phyloP scores from a whole-genome alignment of 1,284 basidiomycete genomes.

The Melampsora americana region DNA sequence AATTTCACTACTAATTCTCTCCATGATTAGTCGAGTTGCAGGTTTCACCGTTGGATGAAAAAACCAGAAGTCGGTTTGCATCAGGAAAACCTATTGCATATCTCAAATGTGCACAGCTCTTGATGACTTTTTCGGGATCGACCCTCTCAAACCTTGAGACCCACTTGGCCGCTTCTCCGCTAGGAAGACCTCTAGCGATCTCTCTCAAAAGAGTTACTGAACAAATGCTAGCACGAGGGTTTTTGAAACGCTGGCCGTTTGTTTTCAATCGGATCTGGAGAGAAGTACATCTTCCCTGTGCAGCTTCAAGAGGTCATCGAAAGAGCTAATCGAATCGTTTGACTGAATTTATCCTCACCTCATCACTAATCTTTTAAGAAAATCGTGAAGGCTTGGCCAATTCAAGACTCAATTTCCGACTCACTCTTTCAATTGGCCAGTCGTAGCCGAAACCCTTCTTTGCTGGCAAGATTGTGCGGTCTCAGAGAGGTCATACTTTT shows the following conservation, averaged over 20 bases:
- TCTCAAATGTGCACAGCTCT: not conserved
- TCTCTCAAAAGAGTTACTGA: not conserved
- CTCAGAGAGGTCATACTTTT: not conserved
- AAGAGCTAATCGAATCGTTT: not conserved
- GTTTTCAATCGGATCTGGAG: constrained; percentile 11
- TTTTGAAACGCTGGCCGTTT: constrained; percentile 3
- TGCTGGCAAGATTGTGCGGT: not conserved
- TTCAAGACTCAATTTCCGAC: not conserved
- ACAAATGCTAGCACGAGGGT: not conserved
- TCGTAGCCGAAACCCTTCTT: not conserved
- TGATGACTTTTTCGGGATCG: constrained; percentile 1
- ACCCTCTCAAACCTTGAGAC: not conserved
- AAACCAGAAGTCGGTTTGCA: not conserved
- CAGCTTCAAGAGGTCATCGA: not conserved
- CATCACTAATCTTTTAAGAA: not conserved
- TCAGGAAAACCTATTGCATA: not conserved
- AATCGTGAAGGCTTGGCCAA: not conserved
- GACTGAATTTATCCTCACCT: not conserved
- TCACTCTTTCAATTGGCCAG: not conserved
- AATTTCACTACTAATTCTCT: not conserved
- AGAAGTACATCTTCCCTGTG: not conserved
- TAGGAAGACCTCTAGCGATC: not conserved
- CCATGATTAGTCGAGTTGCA: not conserved
- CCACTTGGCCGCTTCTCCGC: not conserved
- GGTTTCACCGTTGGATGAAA: not conserved